These are phyloP conservation scores for Aspergillus viridinutans DNA, from an alignment of 2,329 filamentous ascomycete species.

Conservation along the genomic window DNA sequence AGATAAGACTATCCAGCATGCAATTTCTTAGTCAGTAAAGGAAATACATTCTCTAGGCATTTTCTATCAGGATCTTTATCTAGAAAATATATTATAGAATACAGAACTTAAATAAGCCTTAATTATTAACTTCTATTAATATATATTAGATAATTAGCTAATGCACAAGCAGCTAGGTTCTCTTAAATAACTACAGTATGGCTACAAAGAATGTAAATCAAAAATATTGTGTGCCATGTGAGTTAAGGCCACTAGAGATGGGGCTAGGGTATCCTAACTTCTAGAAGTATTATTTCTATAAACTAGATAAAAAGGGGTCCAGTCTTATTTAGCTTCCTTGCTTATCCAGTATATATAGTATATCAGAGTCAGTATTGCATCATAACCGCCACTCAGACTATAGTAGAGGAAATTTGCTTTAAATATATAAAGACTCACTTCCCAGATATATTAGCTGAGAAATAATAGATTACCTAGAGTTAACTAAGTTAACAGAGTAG, in stretches of 20 bases:
- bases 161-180: constrained; percentile 3
- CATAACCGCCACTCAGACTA: no score
- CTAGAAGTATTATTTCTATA: no score
- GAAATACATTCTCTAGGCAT: constrained; percentile 10
- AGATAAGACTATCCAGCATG: constrained; percentile 1
- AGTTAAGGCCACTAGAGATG: neutral
- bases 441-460: no score
- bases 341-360: no score
- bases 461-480: no score
- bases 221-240: constrained; percentile 6
- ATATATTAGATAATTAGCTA: constrained; percentile 1
- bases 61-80: constrained; percentile 9
- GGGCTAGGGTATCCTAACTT: no score
- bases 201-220: constrained; percentile 3
- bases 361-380: no score
- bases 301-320: no score
- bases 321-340: no score
- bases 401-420: no score
- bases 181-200: constrained; percentile 8
- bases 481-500: no score
- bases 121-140: constrained; percentile 11
- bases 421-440: no score
- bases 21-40: constrained; percentile 8
- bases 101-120: constrained; percentile 7
- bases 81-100: constrained; percentile 14